These are phyloP conservation scores for Psidium friedrichsthalianum DNA, from an alignment of 345 rosid genomes.

Conservation along the genomic window DNA sequence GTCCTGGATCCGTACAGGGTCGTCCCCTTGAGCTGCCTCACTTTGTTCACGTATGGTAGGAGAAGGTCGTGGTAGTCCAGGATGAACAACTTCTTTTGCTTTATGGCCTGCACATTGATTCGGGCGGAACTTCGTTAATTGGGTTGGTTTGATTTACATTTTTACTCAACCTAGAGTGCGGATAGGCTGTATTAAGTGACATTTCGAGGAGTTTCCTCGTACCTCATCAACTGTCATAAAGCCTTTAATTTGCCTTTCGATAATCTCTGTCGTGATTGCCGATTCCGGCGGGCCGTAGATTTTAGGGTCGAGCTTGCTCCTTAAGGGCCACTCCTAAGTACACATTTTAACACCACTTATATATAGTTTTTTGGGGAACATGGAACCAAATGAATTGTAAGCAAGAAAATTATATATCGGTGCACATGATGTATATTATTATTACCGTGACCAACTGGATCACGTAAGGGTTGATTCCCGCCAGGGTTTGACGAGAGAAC, in stretches of 20 bases:
- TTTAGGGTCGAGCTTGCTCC: constrained; percentile 57
- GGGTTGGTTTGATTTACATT: neutral
- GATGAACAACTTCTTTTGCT: constrained; percentile 37
- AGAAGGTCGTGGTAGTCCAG: constrained; percentile 51
- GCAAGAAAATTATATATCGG: neutral
- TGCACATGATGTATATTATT: neutral
- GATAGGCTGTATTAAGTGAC: neutral
- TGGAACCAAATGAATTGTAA: neutral
- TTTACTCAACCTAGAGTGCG: neutral
- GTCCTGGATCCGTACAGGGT: constrained; percentile 60
- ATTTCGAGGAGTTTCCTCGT: neutral
- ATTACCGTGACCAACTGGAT: constrained; percentile 51
- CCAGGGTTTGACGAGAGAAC: constrained; percentile 63
- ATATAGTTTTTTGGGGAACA: neutral
- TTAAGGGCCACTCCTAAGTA: constrained; percentile 74
- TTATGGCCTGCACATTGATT: constrained; percentile 22
- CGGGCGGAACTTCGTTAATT: neutral
- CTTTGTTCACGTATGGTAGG: constrained; percentile 56
- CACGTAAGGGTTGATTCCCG: constrained; percentile 62
- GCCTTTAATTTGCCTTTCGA: constrained; percentile 48
- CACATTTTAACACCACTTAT: neutral
- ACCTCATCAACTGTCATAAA: constrained; percentile 44
- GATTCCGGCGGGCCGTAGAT: constrained; percentile 61
- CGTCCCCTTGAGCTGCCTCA: constrained; percentile 34
- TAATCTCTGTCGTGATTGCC: constrained; percentile 45